Evolutionary conservation across 2,329 filamentous ascomycete genomes (phyloP).

Genomic region (Fusarium austroafricanum): DNA sequence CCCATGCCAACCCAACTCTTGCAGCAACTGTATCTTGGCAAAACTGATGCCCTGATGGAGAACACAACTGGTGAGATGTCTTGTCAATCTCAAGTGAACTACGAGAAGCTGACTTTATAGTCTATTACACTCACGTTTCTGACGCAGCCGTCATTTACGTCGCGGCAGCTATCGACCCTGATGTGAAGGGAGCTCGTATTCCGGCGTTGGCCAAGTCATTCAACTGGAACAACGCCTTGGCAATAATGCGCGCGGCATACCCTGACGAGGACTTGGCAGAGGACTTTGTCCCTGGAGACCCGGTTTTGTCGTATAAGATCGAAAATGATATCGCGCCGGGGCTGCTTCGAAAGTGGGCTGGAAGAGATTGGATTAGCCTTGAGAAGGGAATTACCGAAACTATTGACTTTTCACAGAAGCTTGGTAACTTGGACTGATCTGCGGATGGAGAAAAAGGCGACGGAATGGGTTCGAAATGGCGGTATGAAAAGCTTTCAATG

Average conservation of each 20-base stretch:
- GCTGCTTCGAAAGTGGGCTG: constrained; percentile 36
- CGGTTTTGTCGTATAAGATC: constrained; percentile 23
- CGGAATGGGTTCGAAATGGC: too few relatives aligned
- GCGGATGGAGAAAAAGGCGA: accelerated
- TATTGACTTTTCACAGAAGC: constrained; percentile 13
- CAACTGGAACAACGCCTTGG: constrained; percentile 37
- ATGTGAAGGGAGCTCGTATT: constrained; percentile 23
- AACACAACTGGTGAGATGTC: constrained; percentile 22
- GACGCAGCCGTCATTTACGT: constrained; percentile 34
- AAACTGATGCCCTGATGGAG: not conserved
- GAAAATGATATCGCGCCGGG: constrained; percentile 29
- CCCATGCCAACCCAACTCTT: constrained; percentile 36
- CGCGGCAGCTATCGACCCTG: constrained; percentile 29
- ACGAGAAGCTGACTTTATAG: constrained; percentile 13
- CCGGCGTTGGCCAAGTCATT: constrained; percentile 15
- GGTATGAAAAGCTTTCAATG: too few relatives aligned
- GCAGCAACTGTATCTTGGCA: constrained; percentile 35
- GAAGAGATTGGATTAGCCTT: constrained; percentile 26
- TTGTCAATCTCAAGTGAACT: too few relatives aligned
- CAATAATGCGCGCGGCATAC: constrained; percentile 23
- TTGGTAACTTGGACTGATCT: constrained; percentile 3
- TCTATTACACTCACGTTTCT: constrained; percentile 39
- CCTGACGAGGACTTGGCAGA: constrained; percentile 19
- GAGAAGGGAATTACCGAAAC: constrained; percentile 22
- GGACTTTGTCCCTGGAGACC: constrained; percentile 25